Evolutionary conservation across 169 alveolate species (phyloP), one percentile per base, ranked within the genome.

Genomic region (Cryptosporidium felis): DNA sequence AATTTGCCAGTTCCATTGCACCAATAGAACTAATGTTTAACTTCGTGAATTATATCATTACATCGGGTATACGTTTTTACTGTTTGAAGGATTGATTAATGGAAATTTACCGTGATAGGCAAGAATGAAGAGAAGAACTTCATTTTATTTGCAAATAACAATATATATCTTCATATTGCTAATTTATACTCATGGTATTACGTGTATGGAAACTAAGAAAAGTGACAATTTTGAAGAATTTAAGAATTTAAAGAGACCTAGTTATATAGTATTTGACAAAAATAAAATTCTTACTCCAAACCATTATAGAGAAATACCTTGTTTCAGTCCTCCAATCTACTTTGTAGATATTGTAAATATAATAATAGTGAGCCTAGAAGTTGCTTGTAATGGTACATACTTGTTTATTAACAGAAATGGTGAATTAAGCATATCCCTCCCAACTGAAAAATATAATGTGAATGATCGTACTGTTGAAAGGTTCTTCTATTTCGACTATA

Each of bases 201-300:
- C 63, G 3, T 38, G 32, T 28, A 26, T 2, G 26, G 23, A 30
- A 10, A 2, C 0, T 56, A 56, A 56, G 14, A 1, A n/a, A 28
- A 42, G 26, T 8, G 34, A 56, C 12, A 47, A 47, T 28, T 28
- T n/a, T 21, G 32, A 56, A 26, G 32, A 42, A 10, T 10, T 4
- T n/a, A 60, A 60, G 38, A 36, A 36, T 8, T 4, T 12, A 0
- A 60, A 12, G 18, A 60, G 79, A 6, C 79, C 79, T 18, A 60
- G 47, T 0, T 60, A 34, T n/a, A n/a, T 60, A 16, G 18, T 60
- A 1, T 21, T 44, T 3, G 60, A 42, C 28, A 62, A 62, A 40
- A 62, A 62, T 12, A 45, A 44, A 26, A 21, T 62, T 18, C 36
- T 62, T 9, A 62, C 80, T 40, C 80, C 80, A 62, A n/a, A 62